Conservation (phyloP, 2,329 filamentous ascomycete genomes). For the Pyricularia sp. region DNA sequence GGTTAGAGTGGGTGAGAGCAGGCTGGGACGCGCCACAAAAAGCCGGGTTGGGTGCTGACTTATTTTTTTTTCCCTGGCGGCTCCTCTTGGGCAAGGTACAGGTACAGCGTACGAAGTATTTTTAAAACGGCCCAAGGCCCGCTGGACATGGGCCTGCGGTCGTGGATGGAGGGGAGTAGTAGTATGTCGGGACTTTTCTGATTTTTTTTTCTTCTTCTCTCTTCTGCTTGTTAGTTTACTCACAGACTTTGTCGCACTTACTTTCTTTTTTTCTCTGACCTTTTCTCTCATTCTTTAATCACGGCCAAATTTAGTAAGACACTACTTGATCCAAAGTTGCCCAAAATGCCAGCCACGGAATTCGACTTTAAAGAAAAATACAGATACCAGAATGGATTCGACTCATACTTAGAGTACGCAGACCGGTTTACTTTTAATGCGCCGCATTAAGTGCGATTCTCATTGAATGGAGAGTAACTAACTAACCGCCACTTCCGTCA, state of each 20-base stretch:
- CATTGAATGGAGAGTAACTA: background rate
- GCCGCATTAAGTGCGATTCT: background rate
- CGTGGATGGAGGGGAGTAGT: background rate
- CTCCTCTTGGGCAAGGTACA: background rate
- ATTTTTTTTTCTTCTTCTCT: background rate
- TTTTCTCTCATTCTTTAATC: background rate
- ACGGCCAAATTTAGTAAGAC: background rate
- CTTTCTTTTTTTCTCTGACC: background rate
- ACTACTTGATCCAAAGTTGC: background rate
- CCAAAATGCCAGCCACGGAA: slow-evolving; percentile 36
- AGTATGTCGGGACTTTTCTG: background rate
- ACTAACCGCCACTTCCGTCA: background rate
- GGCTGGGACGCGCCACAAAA: background rate
- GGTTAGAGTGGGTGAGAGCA: background rate
- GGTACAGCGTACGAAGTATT: background rate
- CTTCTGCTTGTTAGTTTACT: background rate
- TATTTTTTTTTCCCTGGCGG: background rate
- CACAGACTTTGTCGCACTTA: background rate
- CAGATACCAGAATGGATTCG: slow-evolving; percentile 69
- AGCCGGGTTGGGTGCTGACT: background rate
- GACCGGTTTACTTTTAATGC: background rate
- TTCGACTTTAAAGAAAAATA: slow-evolving; percentile 48
- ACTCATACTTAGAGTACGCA: slow-evolving; percentile 63
- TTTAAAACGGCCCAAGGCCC: background rate
- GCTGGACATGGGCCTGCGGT: background rate